Base-by-base conservation (phyloP, 2,329 filamentous ascomycete genomes). In the Sphaerulina musiva region DNA sequence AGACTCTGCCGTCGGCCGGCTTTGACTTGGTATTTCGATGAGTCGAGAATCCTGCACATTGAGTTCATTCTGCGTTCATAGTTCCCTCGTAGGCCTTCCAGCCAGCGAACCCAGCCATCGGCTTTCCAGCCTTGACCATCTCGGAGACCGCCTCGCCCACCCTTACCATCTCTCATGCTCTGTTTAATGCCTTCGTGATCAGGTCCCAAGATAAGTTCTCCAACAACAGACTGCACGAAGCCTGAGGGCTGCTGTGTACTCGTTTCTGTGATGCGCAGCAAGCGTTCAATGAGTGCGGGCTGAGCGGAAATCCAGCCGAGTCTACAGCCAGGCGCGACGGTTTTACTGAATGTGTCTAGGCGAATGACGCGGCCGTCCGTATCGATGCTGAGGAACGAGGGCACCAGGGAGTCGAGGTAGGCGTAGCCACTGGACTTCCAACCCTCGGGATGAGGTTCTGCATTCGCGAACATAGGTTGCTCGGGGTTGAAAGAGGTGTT, bases 301-400 rank as follows among this genome's bases (percentile, higher is more conserved):
- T 95, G 87, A 0, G 87, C 85, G 0, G 91, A 95, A 60, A 95
- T 84, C 89, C 90, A 96, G 40, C 92, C 92, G 1, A 96, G 75
- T 31, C 92, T 84, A 67, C 89, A 95, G 1, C 92, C 92, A 0
- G 92, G 92, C 0, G 90, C 90, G 14, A 95, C 80, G 0, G 89
- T 95, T 74, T 97, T 96, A 66, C 87, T 93, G 70, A 96, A 96
- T 1, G 91, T 95, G 70, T 96, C 92, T 2, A 96, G 79, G 45
- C 91, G 85, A 54, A 96, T 79, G 41, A 96, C 91, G 36, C 92
- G 85, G 54, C 92, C 92, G 63, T 95, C 87, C 17, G 81, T 80
- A 68, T 96, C 92, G 53, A 96, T 70, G 58, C 79, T 85, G 42
- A 96, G 75, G 70, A 88, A 95, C 0, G 87, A 93, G 0, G 89